Conservation (phyloP, 371 early-diverging fungal species). For the Catenaria anguillulae region DNA sequence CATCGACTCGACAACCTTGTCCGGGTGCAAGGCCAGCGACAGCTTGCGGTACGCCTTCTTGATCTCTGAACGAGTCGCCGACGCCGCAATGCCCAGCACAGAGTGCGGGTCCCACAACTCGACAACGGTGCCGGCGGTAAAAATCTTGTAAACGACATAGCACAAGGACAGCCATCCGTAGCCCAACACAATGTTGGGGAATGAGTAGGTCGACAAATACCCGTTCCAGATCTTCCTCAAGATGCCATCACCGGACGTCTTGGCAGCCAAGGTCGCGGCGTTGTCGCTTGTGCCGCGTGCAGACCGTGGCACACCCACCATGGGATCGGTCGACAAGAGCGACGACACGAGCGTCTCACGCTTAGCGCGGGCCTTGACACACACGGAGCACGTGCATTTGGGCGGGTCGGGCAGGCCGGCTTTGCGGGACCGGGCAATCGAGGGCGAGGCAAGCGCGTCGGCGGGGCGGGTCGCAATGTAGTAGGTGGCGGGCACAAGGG, state of each 20-base stretch:
- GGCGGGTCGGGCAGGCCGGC: neutral
- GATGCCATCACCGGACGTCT: no score
- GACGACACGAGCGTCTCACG: neutral
- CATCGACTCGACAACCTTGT: constrained; percentile 51
- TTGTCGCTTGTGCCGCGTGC: no score
- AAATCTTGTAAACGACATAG: constrained; percentile 56
- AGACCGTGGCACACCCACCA: neutral
- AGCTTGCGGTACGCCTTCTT: constrained; percentile 60
- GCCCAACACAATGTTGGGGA: neutral
- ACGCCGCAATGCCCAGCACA: constrained; percentile 59
- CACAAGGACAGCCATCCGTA: constrained; percentile 52
- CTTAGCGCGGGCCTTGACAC: neutral
- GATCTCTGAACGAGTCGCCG: constrained; percentile 39
- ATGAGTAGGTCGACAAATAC: neutral
- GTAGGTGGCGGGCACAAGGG: constrained; percentile 66
- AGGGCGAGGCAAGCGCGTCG: neutral
- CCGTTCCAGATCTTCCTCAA: neutral
- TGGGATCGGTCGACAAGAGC: neutral
- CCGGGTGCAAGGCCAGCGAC: constrained; percentile 43
- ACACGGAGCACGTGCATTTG: neutral
- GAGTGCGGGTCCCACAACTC: constrained; percentile 83
- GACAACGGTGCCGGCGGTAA: constrained; percentile 45
- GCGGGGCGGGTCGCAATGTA: constrained; percentile 5
- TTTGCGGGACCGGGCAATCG: neutral
- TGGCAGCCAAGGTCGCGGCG: no score